These are phyloP conservation scores for Bryoerythrophyllum caledonicum DNA, from an alignment of 225 moss, liverwort and hornwort species.

Conservation along the genomic window DNA sequence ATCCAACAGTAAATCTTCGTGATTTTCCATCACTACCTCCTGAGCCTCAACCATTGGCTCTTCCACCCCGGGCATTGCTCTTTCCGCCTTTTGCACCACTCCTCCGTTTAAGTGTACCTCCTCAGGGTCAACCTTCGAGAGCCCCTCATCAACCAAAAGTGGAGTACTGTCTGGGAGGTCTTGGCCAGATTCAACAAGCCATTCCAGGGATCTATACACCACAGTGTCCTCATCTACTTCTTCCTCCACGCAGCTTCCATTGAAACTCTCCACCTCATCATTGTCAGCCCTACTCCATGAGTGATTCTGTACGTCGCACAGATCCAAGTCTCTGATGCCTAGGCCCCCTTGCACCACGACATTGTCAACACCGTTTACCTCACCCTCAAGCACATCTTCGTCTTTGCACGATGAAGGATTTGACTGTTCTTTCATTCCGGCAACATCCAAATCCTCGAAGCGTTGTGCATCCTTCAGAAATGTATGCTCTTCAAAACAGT, in stretches of 20 bases:
- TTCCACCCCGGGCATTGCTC: neutral
- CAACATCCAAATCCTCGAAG: neutral
- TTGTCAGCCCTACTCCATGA: constrained; percentile 8
- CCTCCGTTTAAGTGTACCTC: neutral
- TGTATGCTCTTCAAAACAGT: neutral
- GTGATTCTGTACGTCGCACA: constrained; percentile 12
- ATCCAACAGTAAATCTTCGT: neutral
- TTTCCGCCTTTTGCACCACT: neutral
- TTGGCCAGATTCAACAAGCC: neutral
- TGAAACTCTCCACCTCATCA: neutral
- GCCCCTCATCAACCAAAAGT: neutral
- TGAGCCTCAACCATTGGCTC: neutral
- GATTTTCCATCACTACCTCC: neutral
- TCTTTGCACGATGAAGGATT: neutral
- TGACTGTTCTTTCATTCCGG: constrained; percentile 1
- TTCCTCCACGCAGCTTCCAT: neutral
- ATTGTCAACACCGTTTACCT: neutral
- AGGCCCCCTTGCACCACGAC: neutral
- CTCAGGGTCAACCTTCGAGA: neutral
- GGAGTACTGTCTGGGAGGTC: neutral
- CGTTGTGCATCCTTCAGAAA: constrained; percentile 6
- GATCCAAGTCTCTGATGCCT: neutral
- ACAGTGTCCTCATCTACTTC: constrained; percentile 37
- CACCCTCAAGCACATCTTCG: neutral
- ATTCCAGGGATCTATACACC: constrained; percentile 14